Conservation (phyloP, 768 basidiomycete species). For the Boletus subparvulus region DNA sequence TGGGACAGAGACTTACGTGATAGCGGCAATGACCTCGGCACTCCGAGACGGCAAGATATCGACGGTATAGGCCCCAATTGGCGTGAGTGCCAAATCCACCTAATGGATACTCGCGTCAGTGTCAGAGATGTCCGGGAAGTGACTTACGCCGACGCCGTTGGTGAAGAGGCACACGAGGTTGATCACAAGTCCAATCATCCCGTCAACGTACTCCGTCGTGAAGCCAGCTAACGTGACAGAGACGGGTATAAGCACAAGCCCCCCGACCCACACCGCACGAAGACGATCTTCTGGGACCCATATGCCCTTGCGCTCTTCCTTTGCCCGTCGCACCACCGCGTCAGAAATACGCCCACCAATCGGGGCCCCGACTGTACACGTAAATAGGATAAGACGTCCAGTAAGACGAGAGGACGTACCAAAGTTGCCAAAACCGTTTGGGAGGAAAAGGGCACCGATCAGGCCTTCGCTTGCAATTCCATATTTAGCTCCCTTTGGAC, state of each 20-base stretch:
- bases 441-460: constrained; percentile 27
- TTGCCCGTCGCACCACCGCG: constrained; percentile 46
- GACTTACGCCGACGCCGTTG: constrained; percentile 62
- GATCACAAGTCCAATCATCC: constrained; percentile 47
- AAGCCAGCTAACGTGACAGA: constrained; percentile 51
- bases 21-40: constrained; percentile 62
- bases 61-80: constrained; percentile 54
- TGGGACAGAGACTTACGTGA: constrained; percentile 41
- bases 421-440: constrained; percentile 27
- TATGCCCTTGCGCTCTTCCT: constrained; percentile 46
- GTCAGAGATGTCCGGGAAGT: neutral
- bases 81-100: constrained; percentile 58
- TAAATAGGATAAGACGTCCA: neutral
- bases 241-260: constrained; percentile 50
- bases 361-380: constrained; percentile 53
- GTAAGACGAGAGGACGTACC: constrained; percentile 6
- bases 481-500: constrained; percentile 46
- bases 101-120: constrained; percentile 22
- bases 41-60: constrained; percentile 61
- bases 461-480: constrained; percentile 22
- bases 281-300: constrained; percentile 74
- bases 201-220: constrained; percentile 49
- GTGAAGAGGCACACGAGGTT: constrained; percentile 57
- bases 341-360: constrained; percentile 62
- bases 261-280: constrained; percentile 48